Evolutionary conservation across 257 asterid species (phyloP).

Genomic region (Mitragyna speciosa): DNA sequence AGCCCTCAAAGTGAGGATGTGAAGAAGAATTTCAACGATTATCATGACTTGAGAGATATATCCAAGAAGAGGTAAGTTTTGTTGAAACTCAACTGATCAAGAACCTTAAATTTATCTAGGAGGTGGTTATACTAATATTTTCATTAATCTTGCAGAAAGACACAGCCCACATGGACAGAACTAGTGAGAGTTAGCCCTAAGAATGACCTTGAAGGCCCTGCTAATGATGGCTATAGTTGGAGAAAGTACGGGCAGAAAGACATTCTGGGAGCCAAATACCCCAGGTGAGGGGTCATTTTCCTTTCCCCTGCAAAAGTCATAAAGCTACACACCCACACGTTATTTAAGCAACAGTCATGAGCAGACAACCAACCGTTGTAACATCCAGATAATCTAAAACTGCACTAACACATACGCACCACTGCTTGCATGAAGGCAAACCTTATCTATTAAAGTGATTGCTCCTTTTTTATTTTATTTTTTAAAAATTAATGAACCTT

Average conservation of each 20-base stretch:
- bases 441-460: neutral
- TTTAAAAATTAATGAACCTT: no score
- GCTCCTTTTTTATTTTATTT: no score
- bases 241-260: conserved; percentile 75
- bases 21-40: conserved; percentile 34
- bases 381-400: conserved; percentile 1
- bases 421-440: neutral
- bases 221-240: conserved; percentile 83
- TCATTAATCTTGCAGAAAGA: conserved; percentile 54
- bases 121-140: conserved; percentile 2
- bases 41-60: conserved; percentile 30
- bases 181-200: conserved; percentile 56
- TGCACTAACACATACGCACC: neutral
- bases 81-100: neutral
- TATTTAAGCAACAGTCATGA: neutral
- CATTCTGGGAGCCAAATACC: conserved; percentile 55
- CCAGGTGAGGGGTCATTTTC: conserved; percentile 33
- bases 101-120: neutral
- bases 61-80: conserved; percentile 65
- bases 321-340: conserved; percentile 3
- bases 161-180: conserved; percentile 71
- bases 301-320: conserved; percentile 12
- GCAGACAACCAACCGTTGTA: neutral
- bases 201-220: conserved; percentile 75
- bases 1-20: conserved; percentile 52